These are phyloP conservation scores for Filosporella fistucella DNA, from an alignment of 495 filamentous ascomycete genomes.

Conservation along the genomic window DNA sequence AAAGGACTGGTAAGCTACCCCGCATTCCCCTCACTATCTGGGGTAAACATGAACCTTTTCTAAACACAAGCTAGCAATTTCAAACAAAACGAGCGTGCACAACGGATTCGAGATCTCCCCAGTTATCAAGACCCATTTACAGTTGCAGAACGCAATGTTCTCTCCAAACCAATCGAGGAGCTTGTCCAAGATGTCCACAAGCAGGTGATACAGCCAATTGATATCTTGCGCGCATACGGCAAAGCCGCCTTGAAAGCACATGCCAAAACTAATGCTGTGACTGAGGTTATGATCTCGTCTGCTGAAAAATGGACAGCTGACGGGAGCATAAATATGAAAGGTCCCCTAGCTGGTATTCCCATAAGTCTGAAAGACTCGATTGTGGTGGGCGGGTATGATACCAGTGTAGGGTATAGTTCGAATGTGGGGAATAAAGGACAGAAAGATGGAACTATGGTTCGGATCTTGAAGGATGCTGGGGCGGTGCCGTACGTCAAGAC, in stretches of 20 bases:
- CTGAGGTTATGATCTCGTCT: slow-evolving; percentile 77
- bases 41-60: neutral
- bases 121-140: slow-evolving; percentile 64
- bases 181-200: slow-evolving; percentile 77
- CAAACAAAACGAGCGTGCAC: slow-evolving; percentile 72
- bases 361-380: slow-evolving; percentile 87
- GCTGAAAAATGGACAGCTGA: slow-evolving; percentile 73
- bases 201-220: slow-evolving; percentile 55
- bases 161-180: slow-evolving; percentile 70
- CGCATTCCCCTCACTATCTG: neutral
- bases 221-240: slow-evolving; percentile 84
- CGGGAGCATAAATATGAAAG: slow-evolving; percentile 63
- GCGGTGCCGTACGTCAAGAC: slow-evolving; percentile 96
- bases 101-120: slow-evolving; percentile 60
- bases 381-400: slow-evolving; percentile 81
- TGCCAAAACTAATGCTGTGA: slow-evolving; percentile 83
- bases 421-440: slow-evolving; percentile 60
- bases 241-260: slow-evolving; percentile 86
- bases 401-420: slow-evolving; percentile 74
- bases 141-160: slow-evolving; percentile 52
- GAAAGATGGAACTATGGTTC: slow-evolving; percentile 70
- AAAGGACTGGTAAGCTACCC: slow-evolving; percentile 48
- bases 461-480: slow-evolving; percentile 85
- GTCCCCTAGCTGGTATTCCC: slow-evolving; percentile 86
- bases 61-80: slow-evolving; percentile 50